Evolutionary conservation across 179 eudicot genomes (phyloP).

Genomic region (Amaranthus tricolor): DNA sequence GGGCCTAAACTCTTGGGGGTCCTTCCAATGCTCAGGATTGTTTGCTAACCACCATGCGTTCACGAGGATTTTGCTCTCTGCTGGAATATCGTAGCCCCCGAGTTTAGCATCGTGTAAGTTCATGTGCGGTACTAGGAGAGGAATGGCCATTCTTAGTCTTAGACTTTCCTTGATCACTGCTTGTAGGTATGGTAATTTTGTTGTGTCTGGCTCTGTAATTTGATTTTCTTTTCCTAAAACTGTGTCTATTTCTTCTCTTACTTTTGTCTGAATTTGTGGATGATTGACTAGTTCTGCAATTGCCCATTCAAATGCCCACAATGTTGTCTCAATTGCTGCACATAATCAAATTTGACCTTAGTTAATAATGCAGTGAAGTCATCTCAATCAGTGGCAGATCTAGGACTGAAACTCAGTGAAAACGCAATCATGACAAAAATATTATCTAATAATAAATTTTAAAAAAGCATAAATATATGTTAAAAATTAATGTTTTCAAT

Average conservation of each 20-base stretch:
- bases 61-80: slow-evolving; percentile 44
- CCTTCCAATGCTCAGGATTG: slow-evolving; percentile 38
- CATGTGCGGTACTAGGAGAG: slow-evolving; percentile 43
- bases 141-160: slow-evolving; percentile 38
- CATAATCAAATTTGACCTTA: neutral
- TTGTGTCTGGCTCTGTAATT: slow-evolving; percentile 39
- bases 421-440: too few relatives aligned
- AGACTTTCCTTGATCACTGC: slow-evolving; percentile 42
- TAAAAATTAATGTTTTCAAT: too few relatives aligned
- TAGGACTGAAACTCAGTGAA: too few relatives aligned
- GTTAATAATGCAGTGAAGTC: too few relatives aligned
- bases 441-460: too few relatives aligned
- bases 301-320: slow-evolving; percentile 46
- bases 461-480: too few relatives aligned
- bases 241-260: slow-evolving; percentile 35
- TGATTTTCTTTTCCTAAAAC: slow-evolving; percentile 33
- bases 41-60: slow-evolving; percentile 45
- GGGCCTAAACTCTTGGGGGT: slow-evolving; percentile 39
- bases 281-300: slow-evolving; percentile 44
- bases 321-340: slow-evolving; percentile 44
- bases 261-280: slow-evolving; percentile 34
- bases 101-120: slow-evolving; percentile 36
- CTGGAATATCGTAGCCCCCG: slow-evolving; percentile 37
- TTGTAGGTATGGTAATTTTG: slow-evolving; percentile 36
- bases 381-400: too few relatives aligned